Conservation (phyloP, 108 stramenopile species). For the Cyclotella choctawhatcheeana region DNA sequence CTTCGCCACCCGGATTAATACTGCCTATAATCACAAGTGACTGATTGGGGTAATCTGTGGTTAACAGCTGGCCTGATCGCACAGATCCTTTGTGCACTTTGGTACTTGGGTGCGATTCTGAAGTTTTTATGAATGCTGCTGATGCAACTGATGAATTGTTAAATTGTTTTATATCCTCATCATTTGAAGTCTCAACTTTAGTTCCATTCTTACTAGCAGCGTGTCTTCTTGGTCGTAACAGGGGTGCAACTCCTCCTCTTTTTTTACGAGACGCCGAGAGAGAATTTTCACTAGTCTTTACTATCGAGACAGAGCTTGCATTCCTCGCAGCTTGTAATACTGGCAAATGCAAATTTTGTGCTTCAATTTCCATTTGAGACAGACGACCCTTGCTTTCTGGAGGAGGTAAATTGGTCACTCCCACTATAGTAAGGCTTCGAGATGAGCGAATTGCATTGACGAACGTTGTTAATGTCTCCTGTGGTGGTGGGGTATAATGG, state of each 20-base stretch:
- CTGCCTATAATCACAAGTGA: slow-evolving; percentile 43
- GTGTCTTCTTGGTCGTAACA: slow-evolving; percentile 26
- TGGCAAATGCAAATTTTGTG: neutral
- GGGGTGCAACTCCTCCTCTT: slow-evolving; percentile 23
- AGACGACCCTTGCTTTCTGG: neutral
- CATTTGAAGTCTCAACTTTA: neutral
- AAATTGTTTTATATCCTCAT: neutral
- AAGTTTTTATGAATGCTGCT: neutral
- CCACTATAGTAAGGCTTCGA: slow-evolving; percentile 5
- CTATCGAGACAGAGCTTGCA: neutral
- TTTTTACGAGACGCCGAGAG: slow-evolving; percentile 10
- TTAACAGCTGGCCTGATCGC: slow-evolving; percentile 43
- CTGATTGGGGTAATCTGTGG: slow-evolving; percentile 36
- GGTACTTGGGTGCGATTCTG: slow-evolving; percentile 1
- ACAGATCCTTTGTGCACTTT: slow-evolving; percentile 48
- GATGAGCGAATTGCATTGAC: slow-evolving; percentile 21
- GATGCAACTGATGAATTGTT: neutral
- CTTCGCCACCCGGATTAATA: slow-evolving; percentile 49
- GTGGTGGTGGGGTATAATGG: slow-evolving; percentile 4
- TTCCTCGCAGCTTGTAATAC: neutral
- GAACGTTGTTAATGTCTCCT: slow-evolving; percentile 12
- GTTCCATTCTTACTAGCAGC: neutral
- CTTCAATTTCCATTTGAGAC: neutral
- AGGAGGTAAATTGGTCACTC: slow-evolving; percentile 21
- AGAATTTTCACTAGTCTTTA: neutral